phyloP scores from a whole-genome alignment of 345 rosid species.

The Excoecaria agallocha region DNA sequence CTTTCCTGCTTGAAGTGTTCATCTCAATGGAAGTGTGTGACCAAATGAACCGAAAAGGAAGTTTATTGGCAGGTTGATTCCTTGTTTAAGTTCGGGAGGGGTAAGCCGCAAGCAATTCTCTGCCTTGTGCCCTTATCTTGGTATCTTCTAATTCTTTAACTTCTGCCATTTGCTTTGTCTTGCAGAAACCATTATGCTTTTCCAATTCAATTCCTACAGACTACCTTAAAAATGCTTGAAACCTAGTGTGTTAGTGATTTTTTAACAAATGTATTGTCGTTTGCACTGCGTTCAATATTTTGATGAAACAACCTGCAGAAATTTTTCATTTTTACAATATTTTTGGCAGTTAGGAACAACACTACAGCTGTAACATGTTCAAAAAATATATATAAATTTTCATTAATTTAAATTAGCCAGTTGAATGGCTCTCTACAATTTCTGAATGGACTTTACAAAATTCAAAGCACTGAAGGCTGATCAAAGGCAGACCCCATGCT shows the following conservation, averaged over 20 bases:
- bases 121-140: background rate
- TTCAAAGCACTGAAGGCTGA: slow-evolving; percentile 10
- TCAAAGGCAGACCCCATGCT: slow-evolving; percentile 22
- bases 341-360: no score
- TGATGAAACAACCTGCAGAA: no score
- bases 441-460: slow-evolving; percentile 33
- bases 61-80: background rate
- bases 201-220: background rate
- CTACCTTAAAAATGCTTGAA: no score
- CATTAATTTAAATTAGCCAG: slow-evolving; percentile 23
- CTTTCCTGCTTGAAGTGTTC: slow-evolving; percentile 23
- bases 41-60: background rate
- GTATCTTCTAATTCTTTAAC: background rate
- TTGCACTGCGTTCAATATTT: no score
- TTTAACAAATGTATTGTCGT: background rate
- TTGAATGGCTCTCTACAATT: slow-evolving; percentile 36
- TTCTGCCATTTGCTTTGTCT: background rate
- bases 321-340: no score
- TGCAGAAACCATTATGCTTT: background rate
- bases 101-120: slow-evolving; percentile 13
- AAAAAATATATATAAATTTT: background rate
- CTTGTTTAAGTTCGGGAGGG: background rate
- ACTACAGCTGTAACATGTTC: slow-evolving; percentile 3
- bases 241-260: background rate
- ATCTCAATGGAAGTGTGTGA: slow-evolving; percentile 5